Base-by-base conservation (phyloP, 73 alveolate genomes). In the Uronychia binucleata region DNA sequence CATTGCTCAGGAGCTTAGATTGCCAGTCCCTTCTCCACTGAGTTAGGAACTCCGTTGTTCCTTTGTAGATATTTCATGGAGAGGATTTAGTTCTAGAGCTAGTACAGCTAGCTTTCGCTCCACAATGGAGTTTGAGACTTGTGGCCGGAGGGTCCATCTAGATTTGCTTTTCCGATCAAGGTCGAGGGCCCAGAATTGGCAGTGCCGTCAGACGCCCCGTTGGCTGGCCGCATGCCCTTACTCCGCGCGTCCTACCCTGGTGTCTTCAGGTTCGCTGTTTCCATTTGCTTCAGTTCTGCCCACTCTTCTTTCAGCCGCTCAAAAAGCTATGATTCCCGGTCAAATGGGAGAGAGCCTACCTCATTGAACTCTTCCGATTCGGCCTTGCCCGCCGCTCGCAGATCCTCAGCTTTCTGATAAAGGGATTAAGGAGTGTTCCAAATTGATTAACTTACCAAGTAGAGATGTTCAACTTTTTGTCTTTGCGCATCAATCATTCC, bases 401-500 rank as follows among this genome's bases (percentile, higher is more conserved):
- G 31, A 26, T 13, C 46, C 35, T 77, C 29, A 25, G 77, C 91
- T 57, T 32, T 85, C 91, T 85, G 77, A 31, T n/a, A 85, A 46
- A 11, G 67, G n/a, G 19, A 46, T 46, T 27, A 28, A 31, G 58
- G 80, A 0, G 28, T 1, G 74, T 83, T 75, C 30, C 34, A 31
- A 85, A 34, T 77, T 85, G 77, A 26, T n/a, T 34, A 26, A 57
- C 86, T 34, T 85, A 85, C 91, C 29, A 35, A 34, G 91, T 30
- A 85, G n/a, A 85, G 91, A 27, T 83, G 84, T 35, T 83, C 74
- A 19, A 83, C 90, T 83, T 75, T 74, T 83, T 83, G 82, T 34
- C 90, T 74, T 31, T 76, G 32, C 33, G 78, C 91, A 77, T 32
- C 59, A 31, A 85, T 74, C 91, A 76, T 77, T 77, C 27, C 27